phyloP scores from a whole-genome alignment of 371 early-diverging fungal genomes.

The Mortierella sp. region DNA sequence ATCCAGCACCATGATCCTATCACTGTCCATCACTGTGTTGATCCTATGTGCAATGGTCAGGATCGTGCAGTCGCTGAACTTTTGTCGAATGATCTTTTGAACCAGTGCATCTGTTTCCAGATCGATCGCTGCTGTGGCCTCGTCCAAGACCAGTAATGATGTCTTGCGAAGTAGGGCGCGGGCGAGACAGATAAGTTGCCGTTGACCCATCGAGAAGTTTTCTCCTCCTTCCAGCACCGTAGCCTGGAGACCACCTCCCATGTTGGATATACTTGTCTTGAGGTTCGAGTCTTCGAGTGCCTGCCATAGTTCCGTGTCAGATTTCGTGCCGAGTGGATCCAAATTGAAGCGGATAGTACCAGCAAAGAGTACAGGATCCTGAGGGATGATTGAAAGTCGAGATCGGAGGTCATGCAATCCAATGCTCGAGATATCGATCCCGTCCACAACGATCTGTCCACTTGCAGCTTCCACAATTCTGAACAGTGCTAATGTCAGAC shows the following conservation, averaged over 20 bases:
- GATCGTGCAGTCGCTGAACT: slow-evolving; percentile 58
- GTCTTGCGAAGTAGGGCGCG: slow-evolving; percentile 73
- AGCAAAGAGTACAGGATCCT: slow-evolving; percentile 68
- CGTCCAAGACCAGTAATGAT: slow-evolving; percentile 81
- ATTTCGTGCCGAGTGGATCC: slow-evolving; percentile 68
- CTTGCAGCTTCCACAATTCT: slow-evolving; percentile 65
- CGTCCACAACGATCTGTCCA: slow-evolving; percentile 73
- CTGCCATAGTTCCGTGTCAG: slow-evolving; percentile 75
- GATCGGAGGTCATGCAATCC: slow-evolving; percentile 68
- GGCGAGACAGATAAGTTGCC: slow-evolving; percentile 62
- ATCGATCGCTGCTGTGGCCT: slow-evolving; percentile 86
- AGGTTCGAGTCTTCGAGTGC: slow-evolving; percentile 62
- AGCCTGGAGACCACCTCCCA: slow-evolving; percentile 57
- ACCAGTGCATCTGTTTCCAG: slow-evolving; percentile 78
- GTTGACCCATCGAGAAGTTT: slow-evolving; percentile 69
- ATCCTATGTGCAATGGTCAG: slow-evolving; percentile 69
- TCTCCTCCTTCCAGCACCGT: slow-evolving; percentile 59
- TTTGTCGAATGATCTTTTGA: slow-evolving; percentile 79
- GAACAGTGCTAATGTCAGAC: slow-evolving; percentile 69
- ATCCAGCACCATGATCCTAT: slow-evolving; percentile 73
- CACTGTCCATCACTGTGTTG: slow-evolving; percentile 77
- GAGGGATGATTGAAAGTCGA: slow-evolving; percentile 70
- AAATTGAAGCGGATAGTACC: slow-evolving; percentile 73
- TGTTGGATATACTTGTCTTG: slow-evolving; percentile 43
- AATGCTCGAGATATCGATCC: slow-evolving; percentile 66